Conservation (phyloP, 495 filamentous ascomycete species). For the Penicillium roqueforti region DNA sequence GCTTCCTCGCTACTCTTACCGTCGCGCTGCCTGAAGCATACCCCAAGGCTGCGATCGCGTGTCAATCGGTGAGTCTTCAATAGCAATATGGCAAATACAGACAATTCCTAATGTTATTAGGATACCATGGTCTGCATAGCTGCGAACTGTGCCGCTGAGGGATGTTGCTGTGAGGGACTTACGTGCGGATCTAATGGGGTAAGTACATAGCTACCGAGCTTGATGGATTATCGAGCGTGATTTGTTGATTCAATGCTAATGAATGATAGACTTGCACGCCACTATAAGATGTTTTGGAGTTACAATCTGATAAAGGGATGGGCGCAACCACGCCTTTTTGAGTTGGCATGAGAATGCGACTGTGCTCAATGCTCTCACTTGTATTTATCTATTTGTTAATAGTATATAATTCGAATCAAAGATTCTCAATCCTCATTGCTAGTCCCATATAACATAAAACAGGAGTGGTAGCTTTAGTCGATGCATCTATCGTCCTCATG, state of each 20-base stretch:
- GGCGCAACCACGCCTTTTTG: not conserved
- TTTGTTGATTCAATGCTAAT: not conserved
- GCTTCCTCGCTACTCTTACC: constrained; percentile 16
- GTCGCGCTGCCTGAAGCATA: constrained; percentile 17
- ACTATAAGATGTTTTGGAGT: not conserved
- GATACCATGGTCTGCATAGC: constrained; percentile 3
- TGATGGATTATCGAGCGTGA: not conserved
- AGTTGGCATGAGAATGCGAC: not conserved
- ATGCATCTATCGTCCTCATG: too few species aligned
- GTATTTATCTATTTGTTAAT: not conserved
- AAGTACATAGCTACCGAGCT: not conserved
- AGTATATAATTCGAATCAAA: not conserved
- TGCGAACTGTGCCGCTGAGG: not conserved
- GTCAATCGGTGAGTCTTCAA: constrained; percentile 3
- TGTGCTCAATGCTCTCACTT: not conserved
- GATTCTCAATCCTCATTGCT: too few species aligned
- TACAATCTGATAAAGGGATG: not conserved
- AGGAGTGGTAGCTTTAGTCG: not conserved
- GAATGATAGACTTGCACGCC: not conserved
- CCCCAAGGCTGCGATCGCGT: constrained; percentile 1
- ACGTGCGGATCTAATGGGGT: constrained; percentile 4
- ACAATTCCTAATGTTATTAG: not conserved
- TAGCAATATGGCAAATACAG: not conserved
- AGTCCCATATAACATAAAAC: not conserved
- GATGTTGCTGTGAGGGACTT: constrained; percentile 9